These are phyloP conservation scores for Luffa acutangula DNA, from an alignment of 306 rosid species.

Conservation along the genomic window DNA sequence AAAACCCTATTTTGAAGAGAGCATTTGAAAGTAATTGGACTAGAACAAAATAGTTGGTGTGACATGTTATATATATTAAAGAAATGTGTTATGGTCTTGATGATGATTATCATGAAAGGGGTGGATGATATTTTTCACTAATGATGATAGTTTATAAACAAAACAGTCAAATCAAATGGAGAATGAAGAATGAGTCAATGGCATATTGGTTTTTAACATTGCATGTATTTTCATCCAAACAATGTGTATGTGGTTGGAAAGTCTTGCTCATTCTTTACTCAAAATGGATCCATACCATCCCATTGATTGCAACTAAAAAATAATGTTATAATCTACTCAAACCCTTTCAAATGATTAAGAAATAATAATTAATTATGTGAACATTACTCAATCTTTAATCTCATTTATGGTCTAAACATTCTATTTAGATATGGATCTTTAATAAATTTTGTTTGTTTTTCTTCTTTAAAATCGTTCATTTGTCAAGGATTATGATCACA, in stretches of 20 bases:
- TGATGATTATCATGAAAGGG: not conserved
- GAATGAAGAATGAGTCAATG: not conserved
- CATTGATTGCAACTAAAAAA: not conserved
- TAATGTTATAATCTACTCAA: not conserved
- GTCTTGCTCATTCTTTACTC: not conserved
- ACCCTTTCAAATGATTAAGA: not conserved
- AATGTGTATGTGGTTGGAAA: not conserved
- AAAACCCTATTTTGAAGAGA: not conserved
- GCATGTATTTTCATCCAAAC: slow-evolving; percentile 5
- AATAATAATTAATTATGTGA: not conserved
- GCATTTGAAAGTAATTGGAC: not conserved
- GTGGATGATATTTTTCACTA: not conserved
- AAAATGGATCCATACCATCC: not conserved
- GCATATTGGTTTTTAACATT: not conserved
- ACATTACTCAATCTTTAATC: not conserved
- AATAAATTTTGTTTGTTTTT: not conserved
- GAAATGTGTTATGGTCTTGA: not conserved
- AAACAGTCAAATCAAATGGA: not conserved
- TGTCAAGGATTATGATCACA: not conserved
- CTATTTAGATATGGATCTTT: not conserved
- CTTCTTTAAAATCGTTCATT: not conserved
- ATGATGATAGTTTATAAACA: not conserved
- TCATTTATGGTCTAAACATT: not conserved
- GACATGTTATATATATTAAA: not conserved
- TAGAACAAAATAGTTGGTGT: not conserved